phyloP scores from a whole-genome alignment of 345 rosid genomes.

The Boechera stricta region DNA sequence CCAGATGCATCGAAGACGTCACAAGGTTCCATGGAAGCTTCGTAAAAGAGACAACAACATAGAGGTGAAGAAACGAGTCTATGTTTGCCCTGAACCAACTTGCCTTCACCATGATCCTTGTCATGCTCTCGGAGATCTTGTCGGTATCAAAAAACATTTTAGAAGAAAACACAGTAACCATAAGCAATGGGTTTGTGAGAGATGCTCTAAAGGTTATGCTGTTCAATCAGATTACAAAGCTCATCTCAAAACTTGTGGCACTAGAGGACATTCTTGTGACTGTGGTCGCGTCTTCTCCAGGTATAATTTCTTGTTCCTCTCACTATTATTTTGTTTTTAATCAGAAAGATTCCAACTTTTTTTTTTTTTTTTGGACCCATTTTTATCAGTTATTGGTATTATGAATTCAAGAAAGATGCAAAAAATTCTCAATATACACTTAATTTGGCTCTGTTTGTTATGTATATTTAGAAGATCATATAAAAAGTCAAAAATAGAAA shows the following conservation, averaged over 20 bases:
- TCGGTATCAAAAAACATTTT: constrained; percentile 82
- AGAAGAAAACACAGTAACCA: constrained; percentile 80
- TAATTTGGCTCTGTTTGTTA: constrained; percentile 28
- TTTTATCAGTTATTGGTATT: constrained; percentile 22
- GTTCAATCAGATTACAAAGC: constrained; percentile 93
- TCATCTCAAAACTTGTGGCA: constrained; percentile 88
- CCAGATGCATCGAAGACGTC: constrained; percentile 86
- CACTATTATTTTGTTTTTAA: background rate
- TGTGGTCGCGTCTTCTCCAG: constrained; percentile 95
- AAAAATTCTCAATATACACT: background rate
- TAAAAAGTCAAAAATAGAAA: constrained; percentile 26
- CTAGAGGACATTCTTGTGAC: constrained; percentile 88
- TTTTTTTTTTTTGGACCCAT: background rate
- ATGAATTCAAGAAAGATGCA: constrained; percentile 15
- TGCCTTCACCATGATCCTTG: constrained; percentile 88
- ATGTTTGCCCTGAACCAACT: constrained; percentile 78
- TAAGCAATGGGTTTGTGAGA: constrained; percentile 84
- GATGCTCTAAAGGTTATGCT: constrained; percentile 81
- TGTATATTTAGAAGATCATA: constrained; percentile 22
- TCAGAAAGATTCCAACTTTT: constrained; percentile 22
- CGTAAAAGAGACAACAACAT: constrained; percentile 70
- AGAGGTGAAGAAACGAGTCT: constrained; percentile 75
- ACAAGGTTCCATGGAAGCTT: constrained; percentile 89
- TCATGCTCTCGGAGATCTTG: constrained; percentile 87
- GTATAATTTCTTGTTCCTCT: constrained; percentile 44